A percentile compares a stretch with the other conserved stretches of the same genome.
Evolutionary conservation across 2,329 filamentous ascomycete genomes (phyloP).

Genomic region (Aspergillus ustus): DNA sequence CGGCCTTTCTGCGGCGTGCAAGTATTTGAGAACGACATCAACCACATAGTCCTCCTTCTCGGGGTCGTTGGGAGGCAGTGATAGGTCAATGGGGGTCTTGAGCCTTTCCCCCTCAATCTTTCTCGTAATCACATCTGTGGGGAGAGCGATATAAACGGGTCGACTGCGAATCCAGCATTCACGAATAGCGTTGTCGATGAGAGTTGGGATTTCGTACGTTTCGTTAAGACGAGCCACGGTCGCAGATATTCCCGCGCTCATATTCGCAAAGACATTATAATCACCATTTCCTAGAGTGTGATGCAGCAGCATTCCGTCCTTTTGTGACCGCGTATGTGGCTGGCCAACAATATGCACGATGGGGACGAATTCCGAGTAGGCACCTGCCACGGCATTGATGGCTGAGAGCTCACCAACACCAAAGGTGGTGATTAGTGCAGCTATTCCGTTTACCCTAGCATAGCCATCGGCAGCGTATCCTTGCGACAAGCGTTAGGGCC

Average conservation of each 20-base stretch:
- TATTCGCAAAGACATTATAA: slow-evolving; percentile 80
- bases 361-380: slow-evolving; percentile 73
- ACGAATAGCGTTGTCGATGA: slow-evolving; percentile 78
- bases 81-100: slow-evolving; percentile 70
- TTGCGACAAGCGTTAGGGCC: slow-evolving; percentile 17
- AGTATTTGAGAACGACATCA: slow-evolving; percentile 73
- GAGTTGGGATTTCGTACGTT: slow-evolving; percentile 68
- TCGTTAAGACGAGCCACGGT: slow-evolving; percentile 72
- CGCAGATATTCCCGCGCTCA: slow-evolving; percentile 74
- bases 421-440: slow-evolving; percentile 74
- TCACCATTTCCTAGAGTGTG: slow-evolving; percentile 78
- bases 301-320: slow-evolving; percentile 57
- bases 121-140: slow-evolving; percentile 77
- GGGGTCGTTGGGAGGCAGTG: slow-evolving; percentile 66
- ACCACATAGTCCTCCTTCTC: slow-evolving; percentile 84
- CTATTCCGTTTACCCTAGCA: slow-evolving; percentile 72
- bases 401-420: slow-evolving; percentile 72
- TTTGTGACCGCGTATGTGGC: slow-evolving; percentile 54
- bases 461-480: slow-evolving; percentile 83
- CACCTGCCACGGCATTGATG: slow-evolving; percentile 74
- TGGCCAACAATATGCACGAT: slow-evolving; percentile 66
- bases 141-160: slow-evolving; percentile 83
- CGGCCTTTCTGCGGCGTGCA: slow-evolving; percentile 74
- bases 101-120: slow-evolving; percentile 76
- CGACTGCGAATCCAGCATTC: slow-evolving; percentile 75